Evolutionary conservation across 2,329 filamentous ascomycete species (phyloP).

Genomic region (Sporothrix pallida): DNA sequence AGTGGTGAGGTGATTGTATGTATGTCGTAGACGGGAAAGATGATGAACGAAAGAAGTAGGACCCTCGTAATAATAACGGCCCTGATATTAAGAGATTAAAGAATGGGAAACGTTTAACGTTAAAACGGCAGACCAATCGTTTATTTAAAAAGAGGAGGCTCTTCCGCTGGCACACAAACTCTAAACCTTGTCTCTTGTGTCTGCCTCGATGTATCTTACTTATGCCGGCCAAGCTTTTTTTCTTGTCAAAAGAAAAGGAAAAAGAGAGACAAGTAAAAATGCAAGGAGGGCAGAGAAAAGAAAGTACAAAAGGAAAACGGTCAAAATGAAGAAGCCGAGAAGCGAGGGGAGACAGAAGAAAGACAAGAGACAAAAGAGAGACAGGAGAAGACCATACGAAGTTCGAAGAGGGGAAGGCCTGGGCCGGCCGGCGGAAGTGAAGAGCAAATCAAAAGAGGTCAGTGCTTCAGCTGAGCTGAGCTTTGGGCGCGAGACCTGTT

Average conservation of each 20-base stretch:
- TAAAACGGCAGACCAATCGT: too few species aligned
- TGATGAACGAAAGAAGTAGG: not conserved
- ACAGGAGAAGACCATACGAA: too few species aligned
- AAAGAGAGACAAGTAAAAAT: not conserved
- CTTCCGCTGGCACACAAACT: not conserved
- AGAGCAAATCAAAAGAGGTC: not conserved
- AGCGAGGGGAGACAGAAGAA: not conserved
- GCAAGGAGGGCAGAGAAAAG: not conserved
- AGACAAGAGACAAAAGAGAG: too few species aligned
- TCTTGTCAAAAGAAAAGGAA: too few species aligned
- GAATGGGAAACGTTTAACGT: not conserved
- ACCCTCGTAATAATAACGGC: not conserved
- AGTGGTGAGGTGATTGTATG: not conserved
- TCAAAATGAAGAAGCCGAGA: conserved; percentile 10
- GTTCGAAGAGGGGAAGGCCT: not conserved
- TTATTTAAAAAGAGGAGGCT: not conserved
- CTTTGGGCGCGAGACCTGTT: not conserved
- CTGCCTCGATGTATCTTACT: too few species aligned
- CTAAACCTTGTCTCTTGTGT: not conserved
- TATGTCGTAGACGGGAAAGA: not conserved
- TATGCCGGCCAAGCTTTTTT: too few species aligned
- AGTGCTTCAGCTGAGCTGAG: conserved; percentile 3
- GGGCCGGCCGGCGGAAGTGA: not conserved
- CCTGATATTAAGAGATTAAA: not conserved
- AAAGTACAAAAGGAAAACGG: not conserved